These are phyloP conservation scores for Pyrenophora teres DNA, from an alignment of 2,329 filamentous ascomycete genomes.

Conservation along the genomic window DNA sequence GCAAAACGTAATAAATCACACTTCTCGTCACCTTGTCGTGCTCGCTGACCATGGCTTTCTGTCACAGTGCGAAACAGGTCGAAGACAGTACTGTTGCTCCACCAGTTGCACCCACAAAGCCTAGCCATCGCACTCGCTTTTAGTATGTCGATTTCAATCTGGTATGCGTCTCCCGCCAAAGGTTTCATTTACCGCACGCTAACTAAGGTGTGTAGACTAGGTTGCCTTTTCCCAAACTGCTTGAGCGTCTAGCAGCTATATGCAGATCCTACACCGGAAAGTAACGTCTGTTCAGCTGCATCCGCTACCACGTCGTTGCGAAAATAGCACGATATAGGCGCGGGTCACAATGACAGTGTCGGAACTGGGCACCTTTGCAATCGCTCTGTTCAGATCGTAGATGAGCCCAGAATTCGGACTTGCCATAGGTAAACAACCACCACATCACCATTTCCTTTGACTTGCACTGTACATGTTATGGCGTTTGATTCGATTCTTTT, in stretches of 20 bases:
- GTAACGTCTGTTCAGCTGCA: conserved; percentile 9
- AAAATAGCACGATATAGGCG: too few species aligned
- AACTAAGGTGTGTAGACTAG: conserved; percentile 8
- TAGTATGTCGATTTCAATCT: conserved; percentile 13
- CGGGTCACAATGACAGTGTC: background rate
- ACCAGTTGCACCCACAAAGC: conserved; percentile 10
- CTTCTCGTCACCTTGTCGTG: conserved; percentile 17
- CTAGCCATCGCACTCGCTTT: conserved; percentile 21
- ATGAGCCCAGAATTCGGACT: too few species aligned
- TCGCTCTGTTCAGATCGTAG: too few species aligned
- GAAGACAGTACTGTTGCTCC: conserved; percentile 11
- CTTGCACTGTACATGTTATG: too few species aligned
- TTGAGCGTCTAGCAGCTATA: background rate
- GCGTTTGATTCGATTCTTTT: too few species aligned
- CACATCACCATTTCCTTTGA: too few species aligned
- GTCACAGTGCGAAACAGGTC: conserved; percentile 18
- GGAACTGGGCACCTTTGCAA: background rate
- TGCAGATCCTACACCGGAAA: conserved; percentile 2
- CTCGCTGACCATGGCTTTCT: conserved; percentile 12
- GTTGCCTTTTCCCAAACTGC: conserved; percentile 7
- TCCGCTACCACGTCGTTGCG: background rate
- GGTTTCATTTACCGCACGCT: background rate
- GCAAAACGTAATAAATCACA: conserved; percentile 39
- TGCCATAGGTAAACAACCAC: too few species aligned
- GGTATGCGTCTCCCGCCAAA: conserved; percentile 3